Evolutionary conservation across 441 rosid genomes (phyloP), one percentile per base, ranked within the genome.

Genomic region (Populus hybrid): DNA sequence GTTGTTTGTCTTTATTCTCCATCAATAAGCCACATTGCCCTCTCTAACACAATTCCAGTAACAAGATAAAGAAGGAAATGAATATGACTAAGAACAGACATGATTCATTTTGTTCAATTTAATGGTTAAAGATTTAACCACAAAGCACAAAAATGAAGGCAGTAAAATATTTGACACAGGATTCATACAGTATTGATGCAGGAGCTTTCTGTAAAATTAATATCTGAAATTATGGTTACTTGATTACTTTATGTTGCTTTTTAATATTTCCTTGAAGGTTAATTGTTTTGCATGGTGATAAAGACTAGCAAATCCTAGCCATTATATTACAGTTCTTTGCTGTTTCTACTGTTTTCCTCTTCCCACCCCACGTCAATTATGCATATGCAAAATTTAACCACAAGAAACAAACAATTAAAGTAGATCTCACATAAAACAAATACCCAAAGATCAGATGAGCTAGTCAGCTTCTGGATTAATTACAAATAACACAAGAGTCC

Each of bases 21-120:
- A 83, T 50, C 46, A 38, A 76, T 63, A 68, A 73, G 70, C 77
- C 30, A 66, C 70, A 69, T 42, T 23, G 30, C 70, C 77, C 63
- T 23, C 80, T 80, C 75, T 21, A 70, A 70, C 73, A 30, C 38
- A 35, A 65, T 54, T 50, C 67, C 67, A n/a, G 16, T 23, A 28
- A 65, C 5, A 21, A 50, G 50, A 34, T 24, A n/a, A 50, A 32
- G n/a, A 57, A 72, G 28, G 67, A 50, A 35, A 65, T 26, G 71
- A 12, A 78, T 3, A 32, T 65, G 71, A 34, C 18, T 1, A 76
- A 3, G 20, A 32, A 67, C 32, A 66, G 36, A 70, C 20, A 50
- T 8, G 46, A 69, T 3, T 28, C 26, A 70, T 11, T 76, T 67
- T 8, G 11, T 61, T 46, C 32, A 24, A 54, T 40, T 67, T 18